These are phyloP conservation scores for Metarhizium brunneum DNA, from an alignment of 2,329 filamentous ascomycete genomes.

Conservation along the genomic window DNA sequence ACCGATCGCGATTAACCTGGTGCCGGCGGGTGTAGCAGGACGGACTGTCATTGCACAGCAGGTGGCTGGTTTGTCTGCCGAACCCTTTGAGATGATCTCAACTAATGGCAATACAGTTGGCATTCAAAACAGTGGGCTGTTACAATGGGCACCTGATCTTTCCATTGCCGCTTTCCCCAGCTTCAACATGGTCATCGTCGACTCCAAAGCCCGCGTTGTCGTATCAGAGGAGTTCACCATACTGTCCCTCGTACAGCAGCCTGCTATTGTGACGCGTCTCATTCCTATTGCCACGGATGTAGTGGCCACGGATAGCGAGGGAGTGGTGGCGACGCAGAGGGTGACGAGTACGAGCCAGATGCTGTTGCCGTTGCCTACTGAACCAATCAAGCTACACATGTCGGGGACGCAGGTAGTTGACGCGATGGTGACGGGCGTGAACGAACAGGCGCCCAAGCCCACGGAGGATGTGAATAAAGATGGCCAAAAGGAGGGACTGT, in stretches of 20 bases:
- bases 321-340: neutral
- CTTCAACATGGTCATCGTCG: constrained; percentile 14
- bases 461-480: neutral
- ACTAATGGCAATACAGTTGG: constrained; percentile 6
- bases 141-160: constrained; percentile 13
- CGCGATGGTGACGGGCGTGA: neutral
- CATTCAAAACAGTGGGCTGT: constrained; percentile 11
- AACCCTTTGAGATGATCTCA: neutral
- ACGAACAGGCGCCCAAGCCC: neutral
- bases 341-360: neutral
- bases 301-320: neutral
- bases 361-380: neutral
- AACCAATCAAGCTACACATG: neutral
- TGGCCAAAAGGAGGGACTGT: neutral
- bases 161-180: constrained; percentile 12
- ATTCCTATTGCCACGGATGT: neutral
- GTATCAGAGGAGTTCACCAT: constrained; percentile 1
- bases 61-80: constrained; percentile 10
- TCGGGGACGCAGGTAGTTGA: neutral
- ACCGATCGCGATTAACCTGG: constrained; percentile 13
- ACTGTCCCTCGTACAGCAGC: neutral
- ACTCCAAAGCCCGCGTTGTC: constrained; percentile 3
- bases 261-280: neutral
- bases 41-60: constrained; percentile 12
- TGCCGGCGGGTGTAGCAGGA: constrained; percentile 10